Base-by-base conservation (phyloP, 805 yeast species). In the Candida dendrica region DNA sequence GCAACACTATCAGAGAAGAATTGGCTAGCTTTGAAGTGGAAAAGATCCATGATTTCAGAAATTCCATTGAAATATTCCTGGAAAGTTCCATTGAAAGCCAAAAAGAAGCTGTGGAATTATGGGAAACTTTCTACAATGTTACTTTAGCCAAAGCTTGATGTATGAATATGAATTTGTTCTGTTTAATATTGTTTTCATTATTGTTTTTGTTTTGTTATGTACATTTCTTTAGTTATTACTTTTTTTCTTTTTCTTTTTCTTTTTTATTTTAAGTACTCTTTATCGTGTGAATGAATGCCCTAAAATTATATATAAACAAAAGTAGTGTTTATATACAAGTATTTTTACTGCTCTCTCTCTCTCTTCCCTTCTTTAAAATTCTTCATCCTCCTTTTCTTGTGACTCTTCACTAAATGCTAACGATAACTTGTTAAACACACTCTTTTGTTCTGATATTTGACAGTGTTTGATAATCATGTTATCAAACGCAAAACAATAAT, bases 21-120 rank as follows among this genome's bases (percentile, higher is more conserved):
- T 63, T 91, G 22, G 67, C 62, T 30, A 56, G 60, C 14, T 87
- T 90, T 57, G 95, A 88, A 56, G 66, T 69, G 36, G 91, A 84
- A 43, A 84, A 81, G 52, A 74, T 87, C 30, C 79, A 75, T 32
- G 98, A 90, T 53, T 88, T 91, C 63, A 76, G 96, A 57, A 85
- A 85, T 54, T 77, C 89, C 47, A 85, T 91, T 40, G 98, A 93
- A 62, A 82, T 91, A 11, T 90, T 81, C 54, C 74, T 95, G 58
- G 98, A 93, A 61, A 79, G 93, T 40, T 76, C 93, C 19, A 84
- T 90, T 42, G 98, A 93, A 63, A 74, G 89, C 27, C 98, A 93
- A 63, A 93, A 93, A 64, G 96, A 89, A 59, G 79, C 84, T 27
- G 85, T 85, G 45, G 95, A 85, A 56, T 60, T 82, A n/a, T 85